Evolutionary conservation across 148 eudicot species (phyloP), one percentile per base, ranked within the genome.

Genomic region (Camellia lanceoleosa): DNA sequence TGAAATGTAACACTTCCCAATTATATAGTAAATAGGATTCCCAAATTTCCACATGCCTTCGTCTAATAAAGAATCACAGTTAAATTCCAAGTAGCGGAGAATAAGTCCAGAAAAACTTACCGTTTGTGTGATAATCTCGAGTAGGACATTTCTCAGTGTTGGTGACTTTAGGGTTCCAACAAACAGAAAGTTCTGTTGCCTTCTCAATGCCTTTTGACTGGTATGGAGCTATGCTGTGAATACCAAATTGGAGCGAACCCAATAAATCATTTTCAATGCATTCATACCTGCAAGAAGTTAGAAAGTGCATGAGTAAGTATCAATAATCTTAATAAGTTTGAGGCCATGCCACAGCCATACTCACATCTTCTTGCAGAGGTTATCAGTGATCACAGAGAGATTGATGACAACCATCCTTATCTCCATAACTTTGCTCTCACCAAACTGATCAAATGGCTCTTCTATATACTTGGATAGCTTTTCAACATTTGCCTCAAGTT

Each of bases 401-500:
- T 80, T 82, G 61, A 87, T 82, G 62, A 93, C 84, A 82, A 86
- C 85, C 86, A 82, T 83, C 86, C 90, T 86, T 59, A 82, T 81
- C 16, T 70, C 78, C 86, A 73, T 82, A 23, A 93, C 61, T 74
- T 80, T 81, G 63, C 87, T 90, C 81, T 76, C 89, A 1, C 55
- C 51, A 78, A 80, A 85, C 30, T 78, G 77, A 75, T 87, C 83
- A 80, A 91, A 88, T 78, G 86, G 92, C 86, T 88, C 89, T 79
- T 91, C 93, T 55, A 93, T 46, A 76, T 83, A 81, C 79, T 85
- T 87, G 3, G 97, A 93, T 14, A 93, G 85, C 83, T 84, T 90
- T 87, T 93, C 97, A 75, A 93, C 90, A 82, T 91, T 88, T 71
- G 80, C 82, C 86, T 93, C 94, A 13, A 91, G 90, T 80, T 93